Conservation (phyloP, 768 basidiomycete genomes). For the Fistulinella prunicolor region DNA sequence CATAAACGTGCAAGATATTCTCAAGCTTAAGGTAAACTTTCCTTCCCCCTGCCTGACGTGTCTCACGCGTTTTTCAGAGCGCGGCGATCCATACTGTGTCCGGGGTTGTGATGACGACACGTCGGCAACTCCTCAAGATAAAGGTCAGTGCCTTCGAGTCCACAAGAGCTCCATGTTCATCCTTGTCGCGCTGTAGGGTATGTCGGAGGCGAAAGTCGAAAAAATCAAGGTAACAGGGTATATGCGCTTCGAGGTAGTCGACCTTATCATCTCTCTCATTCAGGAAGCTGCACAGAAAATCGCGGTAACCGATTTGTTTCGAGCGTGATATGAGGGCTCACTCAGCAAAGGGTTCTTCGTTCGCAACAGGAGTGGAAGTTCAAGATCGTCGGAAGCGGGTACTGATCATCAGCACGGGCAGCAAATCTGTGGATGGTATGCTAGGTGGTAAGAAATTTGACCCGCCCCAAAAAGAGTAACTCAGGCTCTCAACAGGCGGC, state of each 20-base stretch:
- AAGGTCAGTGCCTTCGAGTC: slow-evolving; percentile 53
- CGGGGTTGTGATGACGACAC: slow-evolving; percentile 88
- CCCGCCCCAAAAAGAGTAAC: not conserved
- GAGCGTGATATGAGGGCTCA: not conserved
- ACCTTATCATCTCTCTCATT: not conserved
- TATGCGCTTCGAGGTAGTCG: slow-evolving; percentile 5
- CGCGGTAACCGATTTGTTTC: slow-evolving; percentile 41
- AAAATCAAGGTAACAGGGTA: slow-evolving; percentile 74
- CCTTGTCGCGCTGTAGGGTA: slow-evolving; percentile 52
- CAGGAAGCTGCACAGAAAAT: slow-evolving; percentile 92
- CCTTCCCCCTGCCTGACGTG: not conserved
- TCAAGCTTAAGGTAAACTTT: slow-evolving; percentile 75
- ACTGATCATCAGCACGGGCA: slow-evolving; percentile 84
- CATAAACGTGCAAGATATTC: slow-evolving; percentile 92
- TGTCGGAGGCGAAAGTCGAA: slow-evolving; percentile 97
- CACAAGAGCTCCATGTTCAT: not conserved
- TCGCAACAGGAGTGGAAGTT: slow-evolving; percentile 89
- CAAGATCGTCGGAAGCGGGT: slow-evolving; percentile 83
- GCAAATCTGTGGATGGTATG: slow-evolving; percentile 86
- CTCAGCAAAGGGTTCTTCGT: slow-evolving; percentile 72
- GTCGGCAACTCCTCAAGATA: slow-evolving; percentile 87
- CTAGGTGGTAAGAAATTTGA: slow-evolving; percentile 62
- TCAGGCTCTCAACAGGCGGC: slow-evolving; percentile 52
- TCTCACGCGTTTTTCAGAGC: slow-evolving; percentile 39
- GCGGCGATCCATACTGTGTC: slow-evolving; percentile 83